A percentile compares a stretch with the other conserved stretches of the same genome.
These are phyloP conservation scores for Fragaria nilgerrensis DNA, from an alignment of 306 rosid species.

Conservation along the genomic window DNA sequence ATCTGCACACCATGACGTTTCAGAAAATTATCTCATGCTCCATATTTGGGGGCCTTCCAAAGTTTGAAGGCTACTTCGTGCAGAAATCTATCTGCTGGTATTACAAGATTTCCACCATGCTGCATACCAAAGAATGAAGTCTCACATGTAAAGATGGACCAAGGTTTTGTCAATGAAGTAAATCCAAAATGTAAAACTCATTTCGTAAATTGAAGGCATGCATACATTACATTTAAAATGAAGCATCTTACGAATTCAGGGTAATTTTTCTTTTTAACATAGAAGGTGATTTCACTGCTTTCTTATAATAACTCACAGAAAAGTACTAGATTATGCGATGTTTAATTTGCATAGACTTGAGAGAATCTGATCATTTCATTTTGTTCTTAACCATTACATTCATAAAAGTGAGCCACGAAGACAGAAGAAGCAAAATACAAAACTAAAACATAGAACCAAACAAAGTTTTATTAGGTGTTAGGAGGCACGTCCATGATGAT, in stretches of 20 bases:
- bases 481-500: not conserved
- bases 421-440: not conserved
- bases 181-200: not conserved
- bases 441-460: not conserved
- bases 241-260: not conserved
- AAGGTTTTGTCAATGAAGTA: not conserved
- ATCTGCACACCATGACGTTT: not conserved
- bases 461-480: not conserved
- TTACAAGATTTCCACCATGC: slow-evolving; percentile 76
- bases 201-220: not conserved
- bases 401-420: not conserved
- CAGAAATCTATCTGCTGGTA: slow-evolving; percentile 92
- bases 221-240: not conserved
- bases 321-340: not conserved
- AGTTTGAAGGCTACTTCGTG: slow-evolving; percentile 94
- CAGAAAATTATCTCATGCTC: slow-evolving; percentile 51
- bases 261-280: not conserved
- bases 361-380: not conserved
- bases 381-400: not conserved
- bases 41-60: slow-evolving; percentile 98
- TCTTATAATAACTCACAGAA: not conserved
- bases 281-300: not conserved
- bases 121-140: slow-evolving; percentile 31
- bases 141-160: not conserved
- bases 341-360: not conserved